Percentiles rank a stretch among this genome's conserved stretches.
Evolutionary conservation across 2,329 filamentous ascomycete species (phyloP).

Genomic region (Epichloe scottii): DNA sequence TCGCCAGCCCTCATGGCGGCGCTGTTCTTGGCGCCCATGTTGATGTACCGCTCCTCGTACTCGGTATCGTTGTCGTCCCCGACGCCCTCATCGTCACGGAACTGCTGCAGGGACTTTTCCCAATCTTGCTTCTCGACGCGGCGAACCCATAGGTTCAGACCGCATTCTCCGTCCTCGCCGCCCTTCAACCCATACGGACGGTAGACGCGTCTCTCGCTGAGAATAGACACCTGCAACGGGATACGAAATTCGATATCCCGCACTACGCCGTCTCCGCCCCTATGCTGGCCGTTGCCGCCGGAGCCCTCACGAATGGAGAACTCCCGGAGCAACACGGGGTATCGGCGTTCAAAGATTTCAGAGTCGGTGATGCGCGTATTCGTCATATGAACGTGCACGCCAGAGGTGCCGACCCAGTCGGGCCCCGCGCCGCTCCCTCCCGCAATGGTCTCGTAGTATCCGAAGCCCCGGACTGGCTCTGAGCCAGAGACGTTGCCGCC

Average conservation of each 20-base stretch:
- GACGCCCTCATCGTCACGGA: conserved; percentile 20
- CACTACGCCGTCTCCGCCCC: conserved; percentile 61
- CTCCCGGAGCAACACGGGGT: conserved; percentile 60
- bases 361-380: conserved; percentile 62
- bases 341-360: conserved; percentile 35
- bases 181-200: conserved; percentile 57
- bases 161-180: conserved; percentile 65
- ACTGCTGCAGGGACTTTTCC: conserved; percentile 29
- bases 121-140: conserved; percentile 48
- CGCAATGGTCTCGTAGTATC: conserved; percentile 49
- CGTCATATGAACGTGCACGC: conserved; percentile 47
- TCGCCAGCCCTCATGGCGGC: conserved; percentile 66
- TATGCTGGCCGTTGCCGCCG: conserved; percentile 52
- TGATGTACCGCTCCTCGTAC: conserved; percentile 51
- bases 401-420: conserved; percentile 29
- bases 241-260: conserved; percentile 71
- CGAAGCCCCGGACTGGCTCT: conserved; percentile 27
- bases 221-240: conserved; percentile 63
- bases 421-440: conserved; percentile 59
- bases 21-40: conserved; percentile 68
- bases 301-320: conserved; percentile 54
- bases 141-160: conserved; percentile 78
- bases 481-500: conserved; percentile 31
- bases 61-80: conserved; percentile 24
- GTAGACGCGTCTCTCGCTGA: conserved; percentile 67